Conservation (phyloP, 352 stramenopile genomes). For the Phytopythium sindhum region DNA sequence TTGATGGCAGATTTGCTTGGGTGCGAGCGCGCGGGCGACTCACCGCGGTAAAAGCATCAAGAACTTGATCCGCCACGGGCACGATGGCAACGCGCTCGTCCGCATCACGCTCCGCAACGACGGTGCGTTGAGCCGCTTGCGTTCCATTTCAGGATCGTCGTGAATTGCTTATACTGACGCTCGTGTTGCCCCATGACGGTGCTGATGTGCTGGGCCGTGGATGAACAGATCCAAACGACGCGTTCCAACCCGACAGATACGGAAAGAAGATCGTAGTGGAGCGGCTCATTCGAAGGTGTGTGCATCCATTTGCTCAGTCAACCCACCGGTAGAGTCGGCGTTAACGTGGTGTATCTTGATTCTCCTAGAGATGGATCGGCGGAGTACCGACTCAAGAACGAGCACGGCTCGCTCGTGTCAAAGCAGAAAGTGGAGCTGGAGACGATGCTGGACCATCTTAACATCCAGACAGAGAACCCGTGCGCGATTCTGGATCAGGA, state of each 20-base stretch:
- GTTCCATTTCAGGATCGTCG: not conserved
- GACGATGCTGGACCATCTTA: conserved; percentile 92
- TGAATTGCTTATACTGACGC: not conserved
- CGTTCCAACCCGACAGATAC: conserved; percentile 89
- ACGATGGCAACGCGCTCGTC: conserved; percentile 84
- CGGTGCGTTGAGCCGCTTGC: conserved; percentile 12
- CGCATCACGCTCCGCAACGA: conserved; percentile 93
- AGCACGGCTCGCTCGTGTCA: conserved; percentile 55
- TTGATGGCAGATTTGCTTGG: conserved; percentile 91
- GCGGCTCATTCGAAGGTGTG: conserved; percentile 77
- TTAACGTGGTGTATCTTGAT: not conserved
- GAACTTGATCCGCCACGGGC: conserved; percentile 93
- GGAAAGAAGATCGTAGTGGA: conserved; percentile 93
- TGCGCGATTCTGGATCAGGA: conserved; percentile 97
- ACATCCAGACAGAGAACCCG: conserved; percentile 96
- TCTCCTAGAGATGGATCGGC: conserved; percentile 52
- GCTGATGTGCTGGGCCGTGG: not conserved
- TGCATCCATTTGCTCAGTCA: not conserved
- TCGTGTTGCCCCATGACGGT: not conserved
- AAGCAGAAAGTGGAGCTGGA: conserved; percentile 92
- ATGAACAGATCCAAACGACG: conserved; percentile 72
- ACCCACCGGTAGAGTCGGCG: not conserved
- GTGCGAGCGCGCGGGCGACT: conserved; percentile 90
- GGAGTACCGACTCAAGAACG: conserved; percentile 72
- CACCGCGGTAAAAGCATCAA: conserved; percentile 95